These are phyloP conservation scores for Fraxinus xanthoxyloides DNA, from an alignment of 305 asterid genomes.

Conservation along the genomic window DNA sequence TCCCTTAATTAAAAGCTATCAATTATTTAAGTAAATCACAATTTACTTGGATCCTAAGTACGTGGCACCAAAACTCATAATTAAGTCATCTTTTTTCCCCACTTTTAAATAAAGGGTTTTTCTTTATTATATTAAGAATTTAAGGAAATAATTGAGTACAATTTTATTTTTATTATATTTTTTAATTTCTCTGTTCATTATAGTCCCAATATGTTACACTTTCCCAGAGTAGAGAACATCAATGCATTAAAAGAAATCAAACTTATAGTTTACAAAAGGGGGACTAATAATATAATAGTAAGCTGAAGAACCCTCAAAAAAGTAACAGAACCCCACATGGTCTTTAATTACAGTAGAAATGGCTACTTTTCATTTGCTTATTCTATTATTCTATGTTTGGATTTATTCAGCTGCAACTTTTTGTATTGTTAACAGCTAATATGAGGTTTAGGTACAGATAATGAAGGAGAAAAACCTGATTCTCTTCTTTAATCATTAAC, in stretches of 20 bases:
- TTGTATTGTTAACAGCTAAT: not conserved
- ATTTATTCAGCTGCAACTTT: not conserved
- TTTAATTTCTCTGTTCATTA: not conserved
- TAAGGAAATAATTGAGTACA: not conserved
- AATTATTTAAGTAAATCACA: not conserved
- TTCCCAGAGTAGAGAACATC: slow-evolving; percentile 17
- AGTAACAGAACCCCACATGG: not conserved
- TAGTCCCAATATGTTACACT: slow-evolving; percentile 18
- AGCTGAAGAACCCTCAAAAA: not conserved
- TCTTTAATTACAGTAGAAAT: not conserved
- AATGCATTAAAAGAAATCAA: slow-evolving; percentile 8
- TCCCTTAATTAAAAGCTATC: slow-evolving; percentile 12
- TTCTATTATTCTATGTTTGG: not conserved
- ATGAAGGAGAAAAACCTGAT: not conserved
- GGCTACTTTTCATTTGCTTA: not conserved
- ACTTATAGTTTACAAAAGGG: slow-evolving; percentile 30
- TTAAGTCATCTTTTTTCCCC: not conserved
- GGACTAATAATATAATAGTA: not conserved
- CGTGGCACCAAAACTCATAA: slow-evolving; percentile 17
- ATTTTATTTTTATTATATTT: not conserved
- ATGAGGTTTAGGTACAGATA: not conserved
- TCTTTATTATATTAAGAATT: not conserved
- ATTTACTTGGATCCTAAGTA: not conserved
- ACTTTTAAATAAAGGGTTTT: not conserved
- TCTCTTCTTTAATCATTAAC: not conserved